Conservation (phyloP, 805 yeast species). For the Saccharomycopsis lassenensis region DNA sequence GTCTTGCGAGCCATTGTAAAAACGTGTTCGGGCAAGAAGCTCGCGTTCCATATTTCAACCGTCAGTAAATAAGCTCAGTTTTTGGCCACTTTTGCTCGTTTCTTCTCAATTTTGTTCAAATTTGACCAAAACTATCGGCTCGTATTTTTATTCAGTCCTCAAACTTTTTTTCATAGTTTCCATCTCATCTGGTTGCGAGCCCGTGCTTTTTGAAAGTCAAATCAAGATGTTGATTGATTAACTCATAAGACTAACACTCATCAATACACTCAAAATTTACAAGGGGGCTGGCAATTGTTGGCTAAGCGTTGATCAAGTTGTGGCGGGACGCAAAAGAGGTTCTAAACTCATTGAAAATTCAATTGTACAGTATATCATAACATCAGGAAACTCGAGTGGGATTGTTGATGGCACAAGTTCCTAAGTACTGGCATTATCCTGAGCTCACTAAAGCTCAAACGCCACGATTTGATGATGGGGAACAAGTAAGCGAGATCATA, state of each 20-base stretch:
- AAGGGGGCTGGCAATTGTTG: too few species aligned
- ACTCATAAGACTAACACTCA: too few species aligned
- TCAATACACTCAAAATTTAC: too few species aligned
- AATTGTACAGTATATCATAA: too few species aligned
- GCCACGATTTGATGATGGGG: slow-evolving; percentile 4
- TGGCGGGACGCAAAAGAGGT: too few species aligned
- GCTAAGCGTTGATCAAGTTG: too few species aligned
- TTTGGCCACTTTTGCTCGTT: too few species aligned
- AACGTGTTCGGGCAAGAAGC: slow-evolving; percentile 15
- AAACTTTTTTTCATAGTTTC: not conserved
- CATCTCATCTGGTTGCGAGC: not conserved
- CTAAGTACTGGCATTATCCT: slow-evolving; percentile 7
- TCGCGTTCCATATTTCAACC: slow-evolving; percentile 12
- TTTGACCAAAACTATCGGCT: not conserved
- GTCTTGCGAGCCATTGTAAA: slow-evolving; percentile 9
- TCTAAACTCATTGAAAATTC: too few species aligned
- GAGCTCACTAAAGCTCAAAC: slow-evolving; percentile 4
- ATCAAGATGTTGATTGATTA: too few species aligned
- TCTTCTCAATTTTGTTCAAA: not conserved
- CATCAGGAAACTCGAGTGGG: too few species aligned
- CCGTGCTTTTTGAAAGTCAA: not conserved
- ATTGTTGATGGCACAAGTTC: too few species aligned
- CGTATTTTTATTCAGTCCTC: not conserved
- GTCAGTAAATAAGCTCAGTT: not conserved
- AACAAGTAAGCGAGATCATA: slow-evolving; percentile 5